Evolutionary conservation across 2,329 filamentous ascomycete species (phyloP), one percentile per base, ranked within the genome.

Genomic region (Pseudogymnoascus destructans): DNA sequence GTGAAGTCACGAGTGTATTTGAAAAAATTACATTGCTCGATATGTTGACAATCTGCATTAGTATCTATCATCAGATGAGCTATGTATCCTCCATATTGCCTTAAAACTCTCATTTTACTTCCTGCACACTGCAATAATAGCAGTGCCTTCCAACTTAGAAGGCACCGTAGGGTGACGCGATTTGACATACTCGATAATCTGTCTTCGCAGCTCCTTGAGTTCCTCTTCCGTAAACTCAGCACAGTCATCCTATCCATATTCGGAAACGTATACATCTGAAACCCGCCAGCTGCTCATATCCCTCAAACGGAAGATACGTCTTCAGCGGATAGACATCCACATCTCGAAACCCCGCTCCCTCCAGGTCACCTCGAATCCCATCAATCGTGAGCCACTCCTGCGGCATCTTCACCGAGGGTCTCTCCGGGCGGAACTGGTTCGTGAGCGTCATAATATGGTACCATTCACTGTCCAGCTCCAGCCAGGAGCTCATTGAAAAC

Each of bases 231-330:
- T 59, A 19, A 59, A 49, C 7, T 23, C 58, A n/a, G n/a, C 8
- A 27, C 38, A 11, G 55, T 59, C 55, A 59, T 33, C 17, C 27
- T 38, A 30, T 15, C 27, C 55, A 59, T 58, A 7, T 27, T 32
- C 1, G 58, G 58, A 23, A 59, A 57, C 23, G 38, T 11, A 11
- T 55, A 30, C n/a, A 59, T 21, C 15, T 25, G 11, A 36, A 57
- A 15, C 25, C 15, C 13, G 21, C 58, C 1, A 59, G 6, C 8
- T 57, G 6, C 15, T 58, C 36, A 21, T 59, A 25, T 1, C 35
- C 30, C 17, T 59, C 30, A 40, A 59, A 59, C n/a, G 58, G 58
- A 40, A 59, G 46, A 52, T 57, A 59, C 3, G 54, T 36, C 13
- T 58, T 40, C 55, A 57, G 11, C 5, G 58, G 30, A 38, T 59